These are phyloP conservation scores for Dichomitus squalens DNA, from an alignment of 1,284 basidiomycete species.

Conservation along the genomic window DNA sequence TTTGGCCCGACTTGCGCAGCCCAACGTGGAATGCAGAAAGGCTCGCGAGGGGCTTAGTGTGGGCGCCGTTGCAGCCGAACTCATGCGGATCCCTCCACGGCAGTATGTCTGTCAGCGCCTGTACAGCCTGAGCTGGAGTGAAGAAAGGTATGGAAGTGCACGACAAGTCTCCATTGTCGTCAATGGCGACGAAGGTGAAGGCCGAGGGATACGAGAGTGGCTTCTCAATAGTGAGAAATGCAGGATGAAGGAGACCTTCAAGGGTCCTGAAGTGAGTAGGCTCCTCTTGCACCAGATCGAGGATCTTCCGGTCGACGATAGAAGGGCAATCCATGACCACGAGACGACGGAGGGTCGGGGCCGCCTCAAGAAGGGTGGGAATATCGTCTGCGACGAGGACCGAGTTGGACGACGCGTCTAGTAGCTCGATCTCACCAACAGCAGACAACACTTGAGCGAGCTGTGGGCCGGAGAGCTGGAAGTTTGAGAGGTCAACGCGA, in stretches of 20 bases:
- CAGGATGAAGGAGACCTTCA: conserved; percentile 33
- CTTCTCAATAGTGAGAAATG: conserved; percentile 12
- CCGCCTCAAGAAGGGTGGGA: conserved; percentile 16
- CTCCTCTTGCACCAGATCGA: conserved; percentile 20
- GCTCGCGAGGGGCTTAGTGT: not conserved
- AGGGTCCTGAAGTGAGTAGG: conserved; percentile 30
- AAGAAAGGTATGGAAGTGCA: conserved; percentile 3
- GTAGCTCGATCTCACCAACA: conserved; percentile 13
- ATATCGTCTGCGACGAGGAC: conserved; percentile 25
- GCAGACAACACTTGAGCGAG: conserved; percentile 21
- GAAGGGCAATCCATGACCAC: conserved; percentile 30
- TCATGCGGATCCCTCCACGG: not conserved
- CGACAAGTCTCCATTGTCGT: not conserved
- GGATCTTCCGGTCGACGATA: conserved; percentile 27
- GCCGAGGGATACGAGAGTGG: not conserved
- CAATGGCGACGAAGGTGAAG: conserved; percentile 8
- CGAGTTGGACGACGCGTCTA: conserved; percentile 32
- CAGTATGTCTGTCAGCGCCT: not conserved
- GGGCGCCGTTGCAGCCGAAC: not conserved
- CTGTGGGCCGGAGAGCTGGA: conserved; percentile 26
- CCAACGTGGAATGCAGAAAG: not conserved
- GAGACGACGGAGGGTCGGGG: conserved; percentile 29
- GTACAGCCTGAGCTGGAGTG: conserved; percentile 6
- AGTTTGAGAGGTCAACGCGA: conserved; percentile 29
- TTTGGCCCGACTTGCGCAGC: not conserved